Evolutionary conservation across 164 flowering plant species (phyloP).

Genomic region (Stephania yunnanensis): DNA sequence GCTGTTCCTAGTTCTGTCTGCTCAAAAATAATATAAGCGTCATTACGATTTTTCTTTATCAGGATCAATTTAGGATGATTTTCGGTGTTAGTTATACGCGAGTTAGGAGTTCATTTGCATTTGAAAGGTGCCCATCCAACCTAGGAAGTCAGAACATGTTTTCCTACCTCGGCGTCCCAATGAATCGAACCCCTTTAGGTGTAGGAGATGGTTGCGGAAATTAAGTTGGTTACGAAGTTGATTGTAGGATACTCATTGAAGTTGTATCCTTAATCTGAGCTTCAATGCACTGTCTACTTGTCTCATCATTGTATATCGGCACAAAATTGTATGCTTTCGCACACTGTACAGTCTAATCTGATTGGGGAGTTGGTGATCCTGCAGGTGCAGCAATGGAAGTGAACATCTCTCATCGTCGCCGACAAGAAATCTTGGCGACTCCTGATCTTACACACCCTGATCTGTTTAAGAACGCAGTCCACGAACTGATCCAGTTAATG

Average conservation of each 20-base stretch:
- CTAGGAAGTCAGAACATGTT: background rate
- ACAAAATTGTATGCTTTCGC: background rate
- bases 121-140: background rate
- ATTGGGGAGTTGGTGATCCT: conserved; percentile 3
- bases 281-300: too few species aligned
- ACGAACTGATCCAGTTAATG: conserved; percentile 71
- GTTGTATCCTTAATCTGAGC: too few species aligned
- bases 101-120: background rate
- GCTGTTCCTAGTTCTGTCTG: background rate
- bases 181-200: background rate
- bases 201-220: too few species aligned
- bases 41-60: background rate
- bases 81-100: background rate
- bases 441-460: conserved; percentile 51
- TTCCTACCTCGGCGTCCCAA: background rate
- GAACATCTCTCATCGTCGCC: conserved; percentile 63
- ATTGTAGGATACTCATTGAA: too few species aligned
- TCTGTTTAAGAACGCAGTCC: conserved; percentile 53
- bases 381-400: conserved; percentile 83
- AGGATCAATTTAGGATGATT: background rate
- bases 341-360: background rate
- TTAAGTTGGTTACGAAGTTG: too few species aligned
- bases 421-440: conserved; percentile 64
- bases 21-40: background rate
- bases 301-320: too few species aligned